These are phyloP conservation scores for Melampsora occidentalis DNA, from an alignment of 1,284 basidiomycete species.

Conservation along the genomic window DNA sequence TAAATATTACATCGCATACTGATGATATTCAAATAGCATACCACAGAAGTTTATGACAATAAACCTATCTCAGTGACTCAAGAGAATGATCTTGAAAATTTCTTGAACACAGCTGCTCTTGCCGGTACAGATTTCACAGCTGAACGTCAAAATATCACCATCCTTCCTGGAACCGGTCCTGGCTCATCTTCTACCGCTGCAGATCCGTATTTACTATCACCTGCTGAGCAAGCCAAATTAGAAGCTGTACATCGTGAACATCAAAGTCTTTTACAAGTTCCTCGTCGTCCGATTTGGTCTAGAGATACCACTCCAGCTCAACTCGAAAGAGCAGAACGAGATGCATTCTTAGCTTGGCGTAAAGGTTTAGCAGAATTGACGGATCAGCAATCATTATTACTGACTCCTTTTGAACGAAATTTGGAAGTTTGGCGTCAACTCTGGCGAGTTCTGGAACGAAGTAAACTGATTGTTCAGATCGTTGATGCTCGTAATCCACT, in stretches of 20 bases:
- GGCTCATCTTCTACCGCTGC: conserved; percentile 49
- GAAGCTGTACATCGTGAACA: conserved; percentile 71
- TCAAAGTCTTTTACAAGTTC: conserved; percentile 71
- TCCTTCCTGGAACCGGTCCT: conserved; percentile 65
- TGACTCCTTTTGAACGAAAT: conserved; percentile 94
- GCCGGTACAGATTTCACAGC: conserved; percentile 95
- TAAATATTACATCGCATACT: neutral
- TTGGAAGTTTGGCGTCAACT: conserved; percentile 94
- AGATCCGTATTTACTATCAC: conserved; percentile 83
- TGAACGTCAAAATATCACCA: conserved; percentile 89
- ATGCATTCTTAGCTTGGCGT: conserved; percentile 85
- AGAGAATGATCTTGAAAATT: conserved; percentile 92
- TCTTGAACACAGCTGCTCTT: conserved; percentile 88
- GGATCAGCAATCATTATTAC: conserved; percentile 69
- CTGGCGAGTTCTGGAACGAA: conserved; percentile 90
- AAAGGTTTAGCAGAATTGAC: conserved; percentile 80
- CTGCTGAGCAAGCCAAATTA: conserved; percentile 75
- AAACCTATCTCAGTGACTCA: conserved; percentile 90
- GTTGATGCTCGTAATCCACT: conserved; percentile 92
- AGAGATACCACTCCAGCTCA: conserved; percentile 70
- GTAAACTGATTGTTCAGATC: conserved; percentile 89
- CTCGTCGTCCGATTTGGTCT: conserved; percentile 77
- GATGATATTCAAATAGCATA: conserved; percentile 61
- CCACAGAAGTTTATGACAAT: conserved; percentile 67
- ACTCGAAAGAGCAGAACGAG: conserved; percentile 80